Evolutionary conservation across 495 filamentous ascomycete species (phyloP).

Genomic region (Talaromyces proteolyticus): DNA sequence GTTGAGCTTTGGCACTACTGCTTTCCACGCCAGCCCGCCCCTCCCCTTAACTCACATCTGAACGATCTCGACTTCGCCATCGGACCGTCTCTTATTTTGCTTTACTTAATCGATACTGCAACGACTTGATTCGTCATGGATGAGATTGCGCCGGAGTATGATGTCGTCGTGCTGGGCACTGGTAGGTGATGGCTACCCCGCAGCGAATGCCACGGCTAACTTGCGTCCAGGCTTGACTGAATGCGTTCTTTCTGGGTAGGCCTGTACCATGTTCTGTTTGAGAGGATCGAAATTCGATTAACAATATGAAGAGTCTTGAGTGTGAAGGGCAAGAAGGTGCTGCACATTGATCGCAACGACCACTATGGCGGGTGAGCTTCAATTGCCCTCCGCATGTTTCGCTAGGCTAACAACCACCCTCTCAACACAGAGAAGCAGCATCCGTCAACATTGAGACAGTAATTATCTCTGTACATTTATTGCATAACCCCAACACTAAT

Average conservation of each 20-base stretch:
- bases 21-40: not conserved
- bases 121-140: conserved; percentile 57
- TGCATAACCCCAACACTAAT: conserved; percentile 21
- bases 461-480: conserved; percentile 16
- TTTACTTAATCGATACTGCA: conserved; percentile 2
- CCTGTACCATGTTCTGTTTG: not conserved
- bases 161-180: conserved; percentile 96
- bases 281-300: not conserved
- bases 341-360: conserved; percentile 98
- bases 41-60: not conserved
- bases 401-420: conserved; percentile 15
- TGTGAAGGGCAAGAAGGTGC: conserved; percentile 97
- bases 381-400: too few relatives aligned
- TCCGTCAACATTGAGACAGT: conserved; percentile 93
- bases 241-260: conserved; percentile 95
- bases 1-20: not conserved
- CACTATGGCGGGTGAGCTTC: conserved; percentile 90
- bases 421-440: conserved; percentile 68
- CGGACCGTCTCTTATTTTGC: conserved; percentile 5
- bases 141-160: conserved; percentile 94
- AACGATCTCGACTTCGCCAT: not conserved
- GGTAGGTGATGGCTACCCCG: conserved; percentile 56
- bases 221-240: conserved; percentile 76
- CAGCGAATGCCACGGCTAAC: conserved; percentile 30
- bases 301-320: conserved; percentile 63